Conservation (phyloP, 192 early-diverging fungal genomes). For the Coemansia sp. region DNA sequence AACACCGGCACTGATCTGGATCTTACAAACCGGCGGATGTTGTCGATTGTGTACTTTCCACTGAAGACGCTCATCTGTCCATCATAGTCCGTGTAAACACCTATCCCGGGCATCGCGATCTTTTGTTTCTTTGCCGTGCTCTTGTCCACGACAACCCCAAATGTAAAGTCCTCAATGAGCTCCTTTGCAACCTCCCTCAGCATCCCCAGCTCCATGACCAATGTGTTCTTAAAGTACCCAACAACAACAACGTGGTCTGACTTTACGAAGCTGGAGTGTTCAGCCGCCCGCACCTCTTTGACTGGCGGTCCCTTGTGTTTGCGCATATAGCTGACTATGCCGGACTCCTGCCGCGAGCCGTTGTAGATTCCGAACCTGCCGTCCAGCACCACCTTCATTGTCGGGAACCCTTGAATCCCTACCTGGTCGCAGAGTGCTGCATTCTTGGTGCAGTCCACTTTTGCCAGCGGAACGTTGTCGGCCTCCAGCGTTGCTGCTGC, state of each 20-base stretch:
- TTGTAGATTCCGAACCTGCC: slow-evolving; percentile 73
- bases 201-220: slow-evolving; percentile 59
- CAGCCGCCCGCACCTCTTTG: slow-evolving; percentile 61
- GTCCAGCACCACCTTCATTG: slow-evolving; percentile 79
- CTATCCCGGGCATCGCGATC: slow-evolving; percentile 65
- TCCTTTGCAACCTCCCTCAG: slow-evolving; percentile 69
- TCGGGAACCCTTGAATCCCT: slow-evolving; percentile 85
- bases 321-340: slow-evolving; percentile 88
- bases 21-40: slow-evolving; percentile 68
- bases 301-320: slow-evolving; percentile 84
- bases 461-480: slow-evolving; percentile 74
- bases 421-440: slow-evolving; percentile 73
- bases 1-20: slow-evolving; percentile 77
- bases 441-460: slow-evolving; percentile 95
- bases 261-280: slow-evolving; percentile 66
- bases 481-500: slow-evolving; percentile 83
- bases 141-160: slow-evolving; percentile 73
- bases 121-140: slow-evolving; percentile 55
- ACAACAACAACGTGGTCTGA: slow-evolving; percentile 84
- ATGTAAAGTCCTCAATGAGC: slow-evolving; percentile 82
- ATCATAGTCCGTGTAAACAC: slow-evolving; percentile 85
- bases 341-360: slow-evolving; percentile 81
- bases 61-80: slow-evolving; percentile 67
- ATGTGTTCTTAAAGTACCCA: slow-evolving; percentile 67
- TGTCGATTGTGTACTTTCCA: slow-evolving; percentile 57